Base-by-base conservation (phyloP, 1,284 basidiomycete species). In the Ceratobasidium sp. region DNA sequence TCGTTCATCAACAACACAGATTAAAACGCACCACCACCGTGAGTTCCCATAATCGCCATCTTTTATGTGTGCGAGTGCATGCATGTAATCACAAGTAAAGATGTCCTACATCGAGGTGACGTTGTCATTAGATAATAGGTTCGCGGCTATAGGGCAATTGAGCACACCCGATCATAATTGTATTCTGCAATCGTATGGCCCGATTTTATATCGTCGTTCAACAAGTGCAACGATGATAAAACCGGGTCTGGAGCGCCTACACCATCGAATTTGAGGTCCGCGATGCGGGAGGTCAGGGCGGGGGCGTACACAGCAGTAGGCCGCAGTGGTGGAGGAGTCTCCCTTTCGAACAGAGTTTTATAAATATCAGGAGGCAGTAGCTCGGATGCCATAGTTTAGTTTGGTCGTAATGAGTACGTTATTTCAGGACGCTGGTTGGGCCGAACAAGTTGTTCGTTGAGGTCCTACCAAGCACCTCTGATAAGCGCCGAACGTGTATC, bases 21-120 rank as follows among this genome's bases (percentile, higher is more conserved):
- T 41, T 11, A 7, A 24, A 29, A 60, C 67, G 5, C n/a, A 72
- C 67, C 67, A 72, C 67, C 67, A 72, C 4, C 22, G 24, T 6
- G 67, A 54, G 56, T 72, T 72, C n/a, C 67, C 56, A 27, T 57
- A 72, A 24, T 72, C 67, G 29, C 44, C 67, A 22, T 72, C 67
- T 60, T 56, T 59, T 14, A 72, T 72, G 45, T 72, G 67, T 14
- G 60, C 54, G 8, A 72, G 41, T 4, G 54, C 67, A 41, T 72
- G 67, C 17, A 50, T 54, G 27, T 72, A 72, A 29, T 72, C 67
- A 19, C 67, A 72, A 22, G 56, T 56, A 56, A 60, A 47, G 14
- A 72, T 72, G 19, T 31, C 47, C 67, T 57, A 51, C 3, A n/a
- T 53, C 36, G 19, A 64, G 45, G 19, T 51, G 48, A n/a, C 31